Conservation (phyloP, 73 alveolate species). For the Blepharisma stoltei region DNA sequence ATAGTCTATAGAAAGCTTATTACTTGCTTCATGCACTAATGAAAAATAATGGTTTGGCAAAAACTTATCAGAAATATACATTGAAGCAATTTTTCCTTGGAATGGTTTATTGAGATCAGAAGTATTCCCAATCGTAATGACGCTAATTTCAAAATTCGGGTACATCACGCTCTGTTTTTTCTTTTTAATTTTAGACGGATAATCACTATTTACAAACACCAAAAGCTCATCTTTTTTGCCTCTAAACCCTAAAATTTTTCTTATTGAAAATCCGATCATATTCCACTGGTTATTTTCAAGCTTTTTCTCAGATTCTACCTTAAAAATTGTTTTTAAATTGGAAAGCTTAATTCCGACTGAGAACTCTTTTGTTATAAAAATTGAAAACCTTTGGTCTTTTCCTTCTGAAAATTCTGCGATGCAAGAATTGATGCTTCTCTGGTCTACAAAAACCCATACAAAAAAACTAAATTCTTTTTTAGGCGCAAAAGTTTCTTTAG, state of each 20-base stretch:
- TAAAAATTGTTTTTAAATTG: background rate
- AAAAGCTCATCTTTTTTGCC: background rate
- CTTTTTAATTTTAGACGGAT: too few species aligned
- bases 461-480: slow-evolving; percentile 7
- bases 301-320: background rate
- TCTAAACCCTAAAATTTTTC: background rate
- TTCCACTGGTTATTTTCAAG: background rate
- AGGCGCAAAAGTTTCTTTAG: background rate
- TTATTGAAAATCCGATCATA: background rate
- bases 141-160: too few species aligned
- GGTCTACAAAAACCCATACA: background rate
- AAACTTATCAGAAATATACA: background rate
- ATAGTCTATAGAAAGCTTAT: too few species aligned
- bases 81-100: background rate
- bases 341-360: too few species aligned
- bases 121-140: background rate
- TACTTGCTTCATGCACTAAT: too few species aligned
- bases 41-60: background rate
- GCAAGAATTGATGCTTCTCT: background rate
- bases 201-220: background rate
- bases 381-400: slow-evolving; percentile 2
- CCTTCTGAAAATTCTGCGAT: background rate
- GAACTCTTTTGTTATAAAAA: background rate
- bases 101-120: background rate
- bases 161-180: too few species aligned